A percentile compares a stretch with the other conserved stretches of the same genome.
phyloP scores from a whole-genome alignment of 345 rosid species.

The Brassica nigra region DNA sequence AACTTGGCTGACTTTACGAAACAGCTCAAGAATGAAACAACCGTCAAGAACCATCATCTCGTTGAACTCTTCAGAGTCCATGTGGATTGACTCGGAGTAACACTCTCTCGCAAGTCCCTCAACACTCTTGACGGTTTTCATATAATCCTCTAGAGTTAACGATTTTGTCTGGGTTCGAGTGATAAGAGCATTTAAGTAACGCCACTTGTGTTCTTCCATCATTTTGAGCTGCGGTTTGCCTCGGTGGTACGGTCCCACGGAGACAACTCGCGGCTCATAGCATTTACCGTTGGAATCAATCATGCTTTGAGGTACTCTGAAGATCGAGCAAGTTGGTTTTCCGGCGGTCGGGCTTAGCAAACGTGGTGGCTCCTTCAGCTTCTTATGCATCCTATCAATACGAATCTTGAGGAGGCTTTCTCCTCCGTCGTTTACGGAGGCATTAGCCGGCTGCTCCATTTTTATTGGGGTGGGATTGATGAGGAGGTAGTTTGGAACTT shows the following conservation, averaged over 20 bases:
- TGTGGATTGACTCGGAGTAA: constrained; percentile 59
- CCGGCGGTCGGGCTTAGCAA: constrained; percentile 42
- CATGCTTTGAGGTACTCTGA: constrained; percentile 48
- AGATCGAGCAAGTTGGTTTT: constrained; percentile 42
- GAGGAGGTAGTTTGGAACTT: constrained; percentile 15
- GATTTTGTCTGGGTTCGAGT: constrained; percentile 41
- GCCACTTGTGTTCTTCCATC: constrained; percentile 89
- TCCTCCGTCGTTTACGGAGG: constrained; percentile 10
- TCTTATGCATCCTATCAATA: constrained; percentile 37
- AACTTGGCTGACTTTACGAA: constrained; percentile 53
- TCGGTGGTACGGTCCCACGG: constrained; percentile 75
- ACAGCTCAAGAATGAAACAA: constrained; percentile 60
- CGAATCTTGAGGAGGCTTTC: constrained; percentile 33
- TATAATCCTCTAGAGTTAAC: constrained; percentile 47
- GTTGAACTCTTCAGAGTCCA: constrained; percentile 49
- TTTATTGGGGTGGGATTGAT: constrained; percentile 8
- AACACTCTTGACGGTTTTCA: constrained; percentile 44
- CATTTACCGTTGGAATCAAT: constrained; percentile 55
- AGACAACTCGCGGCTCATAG: constrained; percentile 69
- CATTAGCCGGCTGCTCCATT: constrained; percentile 21
- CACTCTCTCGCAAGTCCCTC: constrained; percentile 61
- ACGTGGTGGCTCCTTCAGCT: constrained; percentile 33
- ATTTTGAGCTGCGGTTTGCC: constrained; percentile 50
- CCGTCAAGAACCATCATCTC: constrained; percentile 82
- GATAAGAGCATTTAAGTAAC: constrained; percentile 54